Evolutionary conservation across 768 basidiomycete species (phyloP).

Genomic region (Leccinum pellstonianum): DNA sequence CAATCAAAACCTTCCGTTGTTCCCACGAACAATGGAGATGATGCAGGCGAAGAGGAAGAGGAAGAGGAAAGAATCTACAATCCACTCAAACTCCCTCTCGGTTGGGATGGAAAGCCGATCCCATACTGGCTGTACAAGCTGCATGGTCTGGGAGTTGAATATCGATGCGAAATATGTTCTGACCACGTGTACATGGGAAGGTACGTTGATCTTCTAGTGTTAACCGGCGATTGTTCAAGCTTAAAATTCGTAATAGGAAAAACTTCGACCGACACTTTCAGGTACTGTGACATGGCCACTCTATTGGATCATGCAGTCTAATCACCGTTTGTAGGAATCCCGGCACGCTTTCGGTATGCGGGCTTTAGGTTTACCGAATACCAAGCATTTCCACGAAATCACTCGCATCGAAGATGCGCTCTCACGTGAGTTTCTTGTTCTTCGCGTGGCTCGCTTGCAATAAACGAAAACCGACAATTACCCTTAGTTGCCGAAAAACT

Average conservation of each 20-base stretch:
- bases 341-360: conserved; percentile 98
- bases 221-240: conserved; percentile 16
- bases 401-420: conserved; percentile 96
- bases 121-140: conserved; percentile 99
- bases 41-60: conserved; percentile 78
- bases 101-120: conserved; percentile 99
- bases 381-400: conserved; percentile 99
- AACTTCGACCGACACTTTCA: conserved; percentile 97
- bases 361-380: conserved; percentile 94
- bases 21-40: conserved; percentile 42
- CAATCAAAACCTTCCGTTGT: conserved; percentile 52
- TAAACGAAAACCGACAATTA: neutral
- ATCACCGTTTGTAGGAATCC: conserved; percentile 62
- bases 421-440: conserved; percentile 59
- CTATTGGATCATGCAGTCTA: conserved; percentile 6
- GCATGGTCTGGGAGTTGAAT: conserved; percentile 97
- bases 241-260: conserved; percentile 53
- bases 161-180: conserved; percentile 96
- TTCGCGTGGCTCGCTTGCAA: neutral
- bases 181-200: conserved; percentile 97
- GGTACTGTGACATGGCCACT: conserved; percentile 37
- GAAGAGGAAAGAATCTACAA: conserved; percentile 98
- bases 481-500: conserved; percentile 89
- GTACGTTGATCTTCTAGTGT: conserved; percentile 38
- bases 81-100: conserved; percentile 92